Evolutionary conservation across 2,329 filamentous ascomycete genomes (phyloP).

Genomic region (Zymoseptoria ardabiliae): DNA sequence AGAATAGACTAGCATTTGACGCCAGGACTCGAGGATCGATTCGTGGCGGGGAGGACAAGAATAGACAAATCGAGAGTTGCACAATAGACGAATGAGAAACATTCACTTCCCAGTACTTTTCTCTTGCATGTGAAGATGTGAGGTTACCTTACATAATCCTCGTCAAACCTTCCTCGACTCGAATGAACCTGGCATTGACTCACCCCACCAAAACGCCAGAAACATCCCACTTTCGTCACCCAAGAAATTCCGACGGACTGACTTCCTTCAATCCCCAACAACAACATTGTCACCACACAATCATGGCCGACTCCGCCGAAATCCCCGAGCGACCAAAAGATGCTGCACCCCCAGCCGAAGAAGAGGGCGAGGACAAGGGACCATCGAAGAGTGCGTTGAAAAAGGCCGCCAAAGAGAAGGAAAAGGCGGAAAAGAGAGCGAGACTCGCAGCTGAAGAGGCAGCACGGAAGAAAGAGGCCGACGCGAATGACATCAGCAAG

Average conservation of each 20-base stretch:
- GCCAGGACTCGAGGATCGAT: not conserved
- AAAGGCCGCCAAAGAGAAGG: slow-evolving; percentile 84
- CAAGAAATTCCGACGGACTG: not conserved
- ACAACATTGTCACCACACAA: not conserved
- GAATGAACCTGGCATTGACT: not conserved
- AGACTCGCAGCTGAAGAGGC: slow-evolving; percentile 63
- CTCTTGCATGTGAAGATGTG: not conserved
- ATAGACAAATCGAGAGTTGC: not conserved
- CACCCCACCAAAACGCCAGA: not conserved
- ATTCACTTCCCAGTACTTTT: not conserved
- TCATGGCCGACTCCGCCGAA: slow-evolving; percentile 20
- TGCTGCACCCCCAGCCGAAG: slow-evolving; percentile 14
- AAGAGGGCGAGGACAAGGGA: slow-evolving; percentile 36
- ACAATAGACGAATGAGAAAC: not conserved
- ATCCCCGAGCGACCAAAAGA: slow-evolving; percentile 28
- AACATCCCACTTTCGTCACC: not conserved
- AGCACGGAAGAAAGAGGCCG: slow-evolving; percentile 58
- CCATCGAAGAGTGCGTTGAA: slow-evolving; percentile 74
- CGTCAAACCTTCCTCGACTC: not conserved
- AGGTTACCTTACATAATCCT: not conserved
- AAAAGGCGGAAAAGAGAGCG: slow-evolving; percentile 65
- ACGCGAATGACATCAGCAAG: slow-evolving; percentile 57
- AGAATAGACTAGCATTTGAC: not conserved
- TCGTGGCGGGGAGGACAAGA: not conserved
- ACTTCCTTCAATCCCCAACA: not conserved